Percentiles rank a stretch among this genome's conserved stretches.
Evolutionary conservation across 208 protist genomes (phyloP).

Genomic region (Trypanosoma boissoni): DNA sequence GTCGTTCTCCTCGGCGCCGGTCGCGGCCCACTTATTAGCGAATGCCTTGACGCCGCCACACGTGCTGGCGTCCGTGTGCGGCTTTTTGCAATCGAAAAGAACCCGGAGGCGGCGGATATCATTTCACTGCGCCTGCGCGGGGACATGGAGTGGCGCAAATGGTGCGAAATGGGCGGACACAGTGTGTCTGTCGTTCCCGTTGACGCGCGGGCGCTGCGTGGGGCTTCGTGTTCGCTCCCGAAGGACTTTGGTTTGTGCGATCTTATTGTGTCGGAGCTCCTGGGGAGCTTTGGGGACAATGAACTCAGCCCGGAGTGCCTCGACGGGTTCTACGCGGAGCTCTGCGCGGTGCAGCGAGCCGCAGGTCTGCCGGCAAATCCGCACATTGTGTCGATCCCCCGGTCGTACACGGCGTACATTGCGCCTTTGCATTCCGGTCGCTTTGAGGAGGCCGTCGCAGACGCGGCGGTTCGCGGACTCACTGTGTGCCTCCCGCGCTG

Average conservation of each 20-base stretch:
- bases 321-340: conserved; percentile 85
- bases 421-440: conserved; percentile 69
- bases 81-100: conserved; percentile 98
- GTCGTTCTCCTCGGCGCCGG: conserved; percentile 97
- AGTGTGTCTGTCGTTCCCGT: conserved; percentile 87
- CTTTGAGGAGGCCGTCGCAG: conserved; percentile 50
- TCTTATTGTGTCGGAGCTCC: conserved; percentile 97
- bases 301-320: conserved; percentile 99
- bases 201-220: too few species aligned
- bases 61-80: conserved; percentile 61
- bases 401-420: conserved; percentile 73
- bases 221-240: conserved; percentile 45
- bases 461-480: conserved; percentile 58
- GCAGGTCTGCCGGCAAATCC: conserved; percentile 44
- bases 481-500: conserved; percentile 44
- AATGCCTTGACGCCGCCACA: conserved; percentile 76
- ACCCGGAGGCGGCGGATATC: conserved; percentile 94
- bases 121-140: conserved; percentile 48
- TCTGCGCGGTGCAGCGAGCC: conserved; percentile 44
- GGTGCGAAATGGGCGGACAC: conserved; percentile 68
- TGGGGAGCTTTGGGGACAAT: conserved; percentile 99
- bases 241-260: conserved; percentile 88
- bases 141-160: conserved; percentile 63
- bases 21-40: conserved; percentile 93
- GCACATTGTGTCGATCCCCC: conserved; percentile 60